phyloP scores from a whole-genome alignment of 202 grass and related monocot genomes.

The Carex arenaria region DNA sequence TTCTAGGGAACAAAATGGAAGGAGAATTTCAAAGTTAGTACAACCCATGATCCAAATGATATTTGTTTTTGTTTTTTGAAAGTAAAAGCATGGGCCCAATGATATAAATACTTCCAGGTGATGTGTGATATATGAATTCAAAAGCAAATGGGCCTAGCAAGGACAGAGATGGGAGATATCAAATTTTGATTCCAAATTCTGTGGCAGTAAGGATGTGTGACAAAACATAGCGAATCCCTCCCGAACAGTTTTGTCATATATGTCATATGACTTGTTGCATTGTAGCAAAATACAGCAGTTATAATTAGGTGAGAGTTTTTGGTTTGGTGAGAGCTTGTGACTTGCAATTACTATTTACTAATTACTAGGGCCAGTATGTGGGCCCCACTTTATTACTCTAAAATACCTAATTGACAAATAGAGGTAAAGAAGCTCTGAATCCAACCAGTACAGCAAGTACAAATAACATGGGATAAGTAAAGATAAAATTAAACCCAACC shows the following conservation, averaged over 20 bases:
- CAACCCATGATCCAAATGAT: not conserved
- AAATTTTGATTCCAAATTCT: not conserved
- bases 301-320: not conserved
- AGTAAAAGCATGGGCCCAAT: not conserved
- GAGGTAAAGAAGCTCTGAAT: not conserved
- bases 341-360: not conserved
- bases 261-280: not conserved
- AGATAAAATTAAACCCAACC: not conserved
- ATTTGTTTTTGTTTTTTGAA: no score
- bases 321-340: conserved; percentile 5
- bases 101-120: conserved; percentile 5
- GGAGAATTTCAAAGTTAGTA: not conserved
- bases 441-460: not conserved
- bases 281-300: not conserved
- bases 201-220: not conserved
- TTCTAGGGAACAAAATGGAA: not conserved
- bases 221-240: not conserved
- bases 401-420: not conserved
- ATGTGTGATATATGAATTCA: not conserved
- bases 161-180: not conserved
- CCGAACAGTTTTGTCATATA: no score
- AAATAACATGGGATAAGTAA: not conserved
- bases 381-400: not conserved
- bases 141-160: not conserved
- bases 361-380: not conserved